A percentile compares a stretch with the other conserved stretches of the same genome.
These are phyloP conservation scores for Amaranthus hypochondriacus DNA, from an alignment of 148 eudicot genomes.

Conservation along the genomic window DNA sequence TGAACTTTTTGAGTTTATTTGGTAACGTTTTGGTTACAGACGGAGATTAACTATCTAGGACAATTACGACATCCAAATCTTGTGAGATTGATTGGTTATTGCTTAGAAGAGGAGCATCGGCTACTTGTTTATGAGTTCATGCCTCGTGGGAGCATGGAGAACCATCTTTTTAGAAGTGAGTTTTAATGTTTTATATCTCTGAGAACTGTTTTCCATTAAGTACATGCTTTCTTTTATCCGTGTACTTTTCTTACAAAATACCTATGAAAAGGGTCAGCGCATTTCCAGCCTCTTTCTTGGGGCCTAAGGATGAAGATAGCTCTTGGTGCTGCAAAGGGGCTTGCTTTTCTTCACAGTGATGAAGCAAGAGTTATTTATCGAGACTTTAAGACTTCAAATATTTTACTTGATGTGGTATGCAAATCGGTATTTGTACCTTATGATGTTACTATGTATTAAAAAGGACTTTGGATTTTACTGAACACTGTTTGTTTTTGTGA, in stretches of 20 bases:
- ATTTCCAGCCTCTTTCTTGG: conserved; percentile 36
- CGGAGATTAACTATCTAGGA: conserved; percentile 32
- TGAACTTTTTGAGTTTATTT: not conserved
- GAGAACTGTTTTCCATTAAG: not conserved
- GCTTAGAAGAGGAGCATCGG: conserved; percentile 34
- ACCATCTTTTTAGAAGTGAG: conserved; percentile 32
- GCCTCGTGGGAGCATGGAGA: conserved; percentile 38
- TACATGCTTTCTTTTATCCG: not conserved
- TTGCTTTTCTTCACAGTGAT: conserved; percentile 35
- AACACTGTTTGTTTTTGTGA: not conserved
- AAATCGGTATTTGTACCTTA: not conserved
- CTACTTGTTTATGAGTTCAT: conserved; percentile 32
- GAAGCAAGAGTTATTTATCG: conserved; percentile 30
- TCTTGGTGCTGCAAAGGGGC: conserved; percentile 33
- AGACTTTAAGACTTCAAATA: conserved; percentile 31
- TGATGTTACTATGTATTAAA: not conserved
- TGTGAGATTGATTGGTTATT: conserved; percentile 33
- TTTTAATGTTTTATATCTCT: not conserved
- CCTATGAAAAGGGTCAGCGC: conserved; percentile 24
- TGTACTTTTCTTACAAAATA: not conserved
- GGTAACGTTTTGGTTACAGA: conserved; percentile 16
- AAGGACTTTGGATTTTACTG: not conserved
- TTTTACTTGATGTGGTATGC: conserved; percentile 32
- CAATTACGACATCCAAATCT: conserved; percentile 29
- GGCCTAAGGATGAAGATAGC: conserved; percentile 26